Evolutionary conservation across 2,329 filamentous ascomycete species (phyloP).

Genomic region (Nannizzia gypsea): DNA sequence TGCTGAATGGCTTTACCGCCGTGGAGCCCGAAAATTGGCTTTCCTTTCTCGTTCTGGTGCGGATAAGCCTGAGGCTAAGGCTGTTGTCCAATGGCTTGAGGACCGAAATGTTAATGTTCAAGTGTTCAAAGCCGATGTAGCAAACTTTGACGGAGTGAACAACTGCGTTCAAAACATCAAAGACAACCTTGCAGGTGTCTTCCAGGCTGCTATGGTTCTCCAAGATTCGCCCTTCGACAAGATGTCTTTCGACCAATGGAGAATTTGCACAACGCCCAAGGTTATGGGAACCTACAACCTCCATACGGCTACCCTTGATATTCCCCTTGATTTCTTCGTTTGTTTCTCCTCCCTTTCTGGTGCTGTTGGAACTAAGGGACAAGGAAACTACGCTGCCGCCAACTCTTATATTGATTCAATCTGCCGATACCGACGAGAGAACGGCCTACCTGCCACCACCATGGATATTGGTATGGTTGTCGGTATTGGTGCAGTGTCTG

Average conservation of each 20-base stretch:
- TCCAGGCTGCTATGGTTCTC: slow-evolving; percentile 18
- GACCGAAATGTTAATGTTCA: slow-evolving; percentile 2
- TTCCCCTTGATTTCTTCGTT: slow-evolving; percentile 24
- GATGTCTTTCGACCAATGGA: slow-evolving; percentile 18
- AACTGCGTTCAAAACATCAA: slow-evolving; percentile 4
- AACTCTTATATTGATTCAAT: slow-evolving; percentile 18
- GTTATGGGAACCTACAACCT: slow-evolving; percentile 22
- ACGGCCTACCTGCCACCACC: slow-evolving; percentile 12
- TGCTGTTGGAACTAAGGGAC: slow-evolving; percentile 27
- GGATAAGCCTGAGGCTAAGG: slow-evolving; percentile 3
- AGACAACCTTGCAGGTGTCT: slow-evolving; percentile 13
- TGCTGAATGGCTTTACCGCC: slow-evolving; percentile 16
- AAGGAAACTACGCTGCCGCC: slow-evolving; percentile 19
- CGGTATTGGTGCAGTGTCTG: slow-evolving; percentile 13
- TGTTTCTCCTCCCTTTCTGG: slow-evolving; percentile 26
- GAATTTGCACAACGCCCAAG: slow-evolving; percentile 16
- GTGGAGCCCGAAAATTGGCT: slow-evolving; percentile 21
- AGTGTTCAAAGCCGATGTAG: slow-evolving; percentile 8
- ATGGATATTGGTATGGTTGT: slow-evolving; percentile 12
- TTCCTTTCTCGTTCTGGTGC: slow-evolving; percentile 22
- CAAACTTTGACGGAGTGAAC: slow-evolving; percentile 5
- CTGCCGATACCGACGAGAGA: slow-evolving; percentile 19
- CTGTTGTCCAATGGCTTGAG: slow-evolving; percentile 6
- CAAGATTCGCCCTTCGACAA: slow-evolving; percentile 21
- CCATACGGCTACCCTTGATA: slow-evolving; percentile 12